Base-by-base conservation (phyloP, 768 basidiomycete genomes). In the Tulasnella sp. region DNA sequence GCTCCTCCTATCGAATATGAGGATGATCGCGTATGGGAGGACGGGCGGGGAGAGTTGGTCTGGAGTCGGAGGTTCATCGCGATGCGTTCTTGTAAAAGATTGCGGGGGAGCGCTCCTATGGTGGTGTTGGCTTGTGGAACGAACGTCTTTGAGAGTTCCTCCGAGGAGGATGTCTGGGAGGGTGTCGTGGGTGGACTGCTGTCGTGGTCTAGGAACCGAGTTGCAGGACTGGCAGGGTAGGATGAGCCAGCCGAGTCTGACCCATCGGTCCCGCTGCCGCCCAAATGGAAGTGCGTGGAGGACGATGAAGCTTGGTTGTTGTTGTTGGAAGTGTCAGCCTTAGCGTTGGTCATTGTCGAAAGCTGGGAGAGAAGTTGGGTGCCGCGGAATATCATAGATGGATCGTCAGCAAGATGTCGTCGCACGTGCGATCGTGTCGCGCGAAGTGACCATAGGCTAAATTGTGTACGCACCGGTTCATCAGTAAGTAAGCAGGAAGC, bases 161-260 rank as follows among this genome's bases (percentile, higher is more conserved):
- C 57, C 10, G 57, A 59, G 19, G 57, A 59, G 29, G 57, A 59
- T 31, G 54, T 46, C 24, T 56, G 54, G 22, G 49, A 49, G 15
- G 57, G 57, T 27, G 57, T 59, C 19, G 57, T 49, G n/a, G 49
- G 57, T 15, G 57, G 57, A 41, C 57, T 59, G 38, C 49, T 46
- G 45, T 49, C 43, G 46, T 49, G 46, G 44, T 56, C 54, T 7
- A 19, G 42, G 19, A 56, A 43, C 15, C 42, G 44, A 22, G 52
- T 53, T 53, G 31, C 44, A 21, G 54, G 54, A 45, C 54, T 56
- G 25, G 54, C 44, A 21, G 54, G 54, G 44, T 56, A 56, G n/a
- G 54, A 56, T 12, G 54, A 56, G 17, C 44, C 38, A 12, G 27
- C 41, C 24, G n/a, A 29, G 22, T 38, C 34, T 15, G 54, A 43